These are phyloP conservation scores for Orbilia quercus DNA, from an alignment of 2,329 filamentous ascomycete species.

Conservation along the genomic window DNA sequence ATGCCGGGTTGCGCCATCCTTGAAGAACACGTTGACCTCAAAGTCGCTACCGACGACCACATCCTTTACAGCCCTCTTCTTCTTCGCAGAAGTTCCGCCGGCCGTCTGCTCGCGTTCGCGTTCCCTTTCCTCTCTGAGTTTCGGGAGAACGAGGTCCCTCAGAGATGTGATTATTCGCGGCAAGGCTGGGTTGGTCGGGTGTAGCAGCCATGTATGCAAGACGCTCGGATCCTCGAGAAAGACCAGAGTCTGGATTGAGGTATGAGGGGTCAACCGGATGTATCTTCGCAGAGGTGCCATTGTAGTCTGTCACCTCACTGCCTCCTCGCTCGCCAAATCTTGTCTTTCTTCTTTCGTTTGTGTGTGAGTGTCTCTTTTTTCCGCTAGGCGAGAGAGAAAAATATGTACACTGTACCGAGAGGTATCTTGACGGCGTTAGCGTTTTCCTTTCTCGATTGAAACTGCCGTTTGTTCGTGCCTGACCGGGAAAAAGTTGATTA, in stretches of 20 bases:
- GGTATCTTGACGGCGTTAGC: constrained; percentile 5
- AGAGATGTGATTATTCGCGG: constrained; percentile 85
- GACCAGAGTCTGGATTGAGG: constrained; percentile 81
- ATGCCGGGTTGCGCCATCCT: constrained; percentile 84
- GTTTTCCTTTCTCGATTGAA: constrained; percentile 13
- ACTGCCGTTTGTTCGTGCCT: constrained; percentile 15
- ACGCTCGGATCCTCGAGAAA: constrained; percentile 92
- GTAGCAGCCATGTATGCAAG: constrained; percentile 83
- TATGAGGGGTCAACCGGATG: constrained; percentile 73
- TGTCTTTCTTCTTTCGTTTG: background rate
- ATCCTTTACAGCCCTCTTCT: constrained; percentile 87
- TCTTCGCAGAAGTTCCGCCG: constrained; percentile 70
- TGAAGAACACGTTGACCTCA: constrained; percentile 92
- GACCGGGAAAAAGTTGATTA: too few species aligned
- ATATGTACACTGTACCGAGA: constrained; percentile 1
- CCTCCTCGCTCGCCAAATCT: background rate
- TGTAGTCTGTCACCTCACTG: background rate
- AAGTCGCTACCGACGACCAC: constrained; percentile 88
- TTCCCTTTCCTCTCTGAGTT: constrained; percentile 86
- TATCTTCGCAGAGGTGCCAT: constrained; percentile 94
- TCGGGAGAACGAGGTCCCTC: constrained; percentile 86
- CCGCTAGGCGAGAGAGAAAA: background rate
- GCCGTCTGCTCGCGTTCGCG: constrained; percentile 70
- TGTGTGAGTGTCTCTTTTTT: background rate
- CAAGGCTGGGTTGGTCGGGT: constrained; percentile 78